phyloP scores from a whole-genome alignment of 805 yeast species.

The Kregervanrija pseudodelftensis region DNA sequence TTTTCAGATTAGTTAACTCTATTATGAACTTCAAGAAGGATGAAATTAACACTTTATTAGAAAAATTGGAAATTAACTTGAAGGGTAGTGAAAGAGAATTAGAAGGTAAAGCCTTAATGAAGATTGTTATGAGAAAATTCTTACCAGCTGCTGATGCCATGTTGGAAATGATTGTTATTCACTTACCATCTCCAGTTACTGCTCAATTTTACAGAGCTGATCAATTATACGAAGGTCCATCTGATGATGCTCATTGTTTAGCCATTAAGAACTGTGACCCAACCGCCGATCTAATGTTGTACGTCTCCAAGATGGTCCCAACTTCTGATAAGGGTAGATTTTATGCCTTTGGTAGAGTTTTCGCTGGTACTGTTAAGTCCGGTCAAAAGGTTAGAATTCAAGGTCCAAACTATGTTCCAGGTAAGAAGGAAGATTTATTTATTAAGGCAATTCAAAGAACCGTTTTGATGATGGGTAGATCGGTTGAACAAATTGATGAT shows the following conservation, averaged over 20 bases:
- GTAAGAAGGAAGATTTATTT: constrained; percentile 97
- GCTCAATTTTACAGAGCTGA: constrained; percentile 99
- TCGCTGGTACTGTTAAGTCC: constrained; percentile 98
- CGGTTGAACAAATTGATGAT: constrained; percentile 96
- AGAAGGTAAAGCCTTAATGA: constrained; percentile 97
- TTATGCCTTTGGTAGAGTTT: constrained; percentile 99
- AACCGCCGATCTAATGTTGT: constrained; percentile 94
- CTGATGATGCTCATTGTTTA: constrained; percentile 80
- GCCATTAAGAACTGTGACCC: constrained; percentile 99
- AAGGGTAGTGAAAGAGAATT: constrained; percentile 97
- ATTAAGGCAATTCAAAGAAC: constrained; percentile 97
- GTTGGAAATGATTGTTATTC: constrained; percentile 96
- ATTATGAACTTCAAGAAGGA: constrained; percentile 99
- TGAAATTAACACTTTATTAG: constrained; percentile 85
- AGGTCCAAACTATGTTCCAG: constrained; percentile 99
- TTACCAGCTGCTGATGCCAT: constrained; percentile 99
- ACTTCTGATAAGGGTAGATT: constrained; percentile 99
- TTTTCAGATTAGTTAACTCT: constrained; percentile 93
- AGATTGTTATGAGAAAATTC: constrained; percentile 99
- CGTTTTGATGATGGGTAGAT: constrained; percentile 99
- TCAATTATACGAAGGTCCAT: constrained; percentile 98
- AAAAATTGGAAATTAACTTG: constrained; percentile 87
- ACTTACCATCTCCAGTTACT: constrained; percentile 99
- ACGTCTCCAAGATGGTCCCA: constrained; percentile 99
- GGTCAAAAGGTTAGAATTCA: constrained; percentile 99